Percentiles rank a stretch among this genome's conserved stretches.
phyloP scores from a whole-genome alignment of 2,329 filamentous ascomycete species.

The Colletotrichum scovillei region DNA sequence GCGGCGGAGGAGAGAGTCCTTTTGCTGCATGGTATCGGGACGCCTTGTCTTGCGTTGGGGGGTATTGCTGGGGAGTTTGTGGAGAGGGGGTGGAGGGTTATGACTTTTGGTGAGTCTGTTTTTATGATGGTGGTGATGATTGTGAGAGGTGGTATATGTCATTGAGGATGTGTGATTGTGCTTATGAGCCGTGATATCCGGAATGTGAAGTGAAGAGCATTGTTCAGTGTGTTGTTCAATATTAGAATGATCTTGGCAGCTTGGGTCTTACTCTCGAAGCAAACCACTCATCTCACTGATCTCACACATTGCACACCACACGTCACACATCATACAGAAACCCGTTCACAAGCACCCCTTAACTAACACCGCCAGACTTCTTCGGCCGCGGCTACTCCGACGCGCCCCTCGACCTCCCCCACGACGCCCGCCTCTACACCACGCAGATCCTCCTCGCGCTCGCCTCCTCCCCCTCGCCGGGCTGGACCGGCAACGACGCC shows the following conservation, averaged over 20 bases:
- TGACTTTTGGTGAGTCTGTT: slow-evolving; percentile 74
- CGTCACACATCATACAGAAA: background rate
- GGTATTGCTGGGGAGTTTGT: slow-evolving; percentile 75
- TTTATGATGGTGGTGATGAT: background rate
- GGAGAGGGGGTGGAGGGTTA: slow-evolving; percentile 76
- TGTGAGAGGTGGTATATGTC: background rate
- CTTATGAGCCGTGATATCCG: background rate
- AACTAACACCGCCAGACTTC: slow-evolving; percentile 61
- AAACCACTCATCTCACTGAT: background rate
- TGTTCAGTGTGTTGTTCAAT: background rate
- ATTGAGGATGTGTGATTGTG: background rate
- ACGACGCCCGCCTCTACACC: slow-evolving; percentile 73
- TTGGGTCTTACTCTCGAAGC: background rate
- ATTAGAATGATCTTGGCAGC: background rate
- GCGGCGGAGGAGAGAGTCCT: slow-evolving; percentile 77
- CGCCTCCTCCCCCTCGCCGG: slow-evolving; percentile 67
- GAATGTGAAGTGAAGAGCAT: background rate
- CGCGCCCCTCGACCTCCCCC: slow-evolving; percentile 67
- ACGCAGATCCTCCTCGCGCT: slow-evolving; percentile 74
- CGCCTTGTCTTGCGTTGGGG: slow-evolving; percentile 77
- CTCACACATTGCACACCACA: background rate
- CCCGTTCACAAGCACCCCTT: background rate
- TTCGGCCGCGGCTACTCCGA: slow-evolving; percentile 85
- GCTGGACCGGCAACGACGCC: slow-evolving; percentile 63
- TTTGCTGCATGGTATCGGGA: slow-evolving; percentile 84